Evolutionary conservation across 208 protist genomes (phyloP).

Genomic region (Leishmania tropica): DNA sequence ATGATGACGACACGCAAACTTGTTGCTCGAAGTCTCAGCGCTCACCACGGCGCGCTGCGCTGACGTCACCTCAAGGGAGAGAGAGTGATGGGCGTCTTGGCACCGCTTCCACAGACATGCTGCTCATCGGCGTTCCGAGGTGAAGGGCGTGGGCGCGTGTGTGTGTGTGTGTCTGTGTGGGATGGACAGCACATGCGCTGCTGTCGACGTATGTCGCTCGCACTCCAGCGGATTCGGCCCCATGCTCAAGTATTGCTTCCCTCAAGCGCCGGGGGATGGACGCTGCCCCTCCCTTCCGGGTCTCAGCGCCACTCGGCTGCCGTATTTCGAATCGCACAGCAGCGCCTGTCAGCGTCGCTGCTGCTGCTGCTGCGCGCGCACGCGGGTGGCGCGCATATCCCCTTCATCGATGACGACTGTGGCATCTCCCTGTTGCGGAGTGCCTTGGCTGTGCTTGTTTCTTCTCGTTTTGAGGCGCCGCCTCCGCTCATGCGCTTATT

Average conservation of each 20-base stretch:
- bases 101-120: background rate
- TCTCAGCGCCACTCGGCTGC: background rate
- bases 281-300: background rate
- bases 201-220: background rate
- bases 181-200: background rate
- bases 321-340: background rate
- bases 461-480: background rate
- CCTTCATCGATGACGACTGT: background rate
- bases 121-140: background rate
- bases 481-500: background rate
- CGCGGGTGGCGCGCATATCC: background rate
- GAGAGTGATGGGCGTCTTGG: background rate
- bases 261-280: background rate
- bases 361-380: background rate
- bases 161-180: background rate
- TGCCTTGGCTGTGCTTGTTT: background rate
- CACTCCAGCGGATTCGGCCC: background rate
- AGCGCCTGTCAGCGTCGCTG: background rate
- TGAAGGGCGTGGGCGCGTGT: background rate
- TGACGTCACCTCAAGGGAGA: background rate
- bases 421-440: background rate
- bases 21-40: conserved; percentile 35
- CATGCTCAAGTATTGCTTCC: background rate
- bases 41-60: conserved; percentile 34
- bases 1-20: conserved; percentile 53